Percentiles rank a stretch among this genome's conserved stretches.
Conservation (phyloP, 2,329 filamentous ascomycete species). For the Rhynchosporium graminicola region DNA sequence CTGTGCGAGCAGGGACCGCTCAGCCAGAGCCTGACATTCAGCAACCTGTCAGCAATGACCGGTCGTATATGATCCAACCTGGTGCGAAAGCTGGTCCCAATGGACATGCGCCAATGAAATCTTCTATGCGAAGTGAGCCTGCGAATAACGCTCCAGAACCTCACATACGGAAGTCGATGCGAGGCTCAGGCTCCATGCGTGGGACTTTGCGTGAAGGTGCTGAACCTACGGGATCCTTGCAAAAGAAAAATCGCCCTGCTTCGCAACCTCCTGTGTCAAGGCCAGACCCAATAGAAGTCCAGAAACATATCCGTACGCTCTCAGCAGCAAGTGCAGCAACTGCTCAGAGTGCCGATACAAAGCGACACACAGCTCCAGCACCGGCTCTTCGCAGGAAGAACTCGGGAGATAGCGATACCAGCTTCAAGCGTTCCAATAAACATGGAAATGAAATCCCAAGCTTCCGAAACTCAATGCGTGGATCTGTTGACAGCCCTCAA, state of each 20-base stretch:
- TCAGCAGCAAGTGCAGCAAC: slow-evolving; percentile 30
- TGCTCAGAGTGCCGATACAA: slow-evolving; percentile 23
- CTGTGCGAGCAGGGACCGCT: slow-evolving; percentile 13
- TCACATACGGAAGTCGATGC: slow-evolving; percentile 40
- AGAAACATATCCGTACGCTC: slow-evolving; percentile 30
- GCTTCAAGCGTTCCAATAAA: slow-evolving; percentile 67
- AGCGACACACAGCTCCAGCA: slow-evolving; percentile 20
- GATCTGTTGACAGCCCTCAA: slow-evolving; percentile 29
- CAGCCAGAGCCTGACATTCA: slow-evolving; percentile 35
- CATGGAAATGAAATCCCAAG: slow-evolving; percentile 52
- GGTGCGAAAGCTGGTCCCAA: slow-evolving; percentile 37
- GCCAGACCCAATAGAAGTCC: slow-evolving; percentile 28
- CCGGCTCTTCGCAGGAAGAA: slow-evolving; percentile 51
- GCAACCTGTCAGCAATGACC: slow-evolving; percentile 29
- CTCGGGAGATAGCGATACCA: slow-evolving; percentile 75
- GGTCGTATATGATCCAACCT: slow-evolving; percentile 46
- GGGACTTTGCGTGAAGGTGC: slow-evolving; percentile 20
- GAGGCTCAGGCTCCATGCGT: slow-evolving; percentile 34
- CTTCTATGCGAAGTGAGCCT: slow-evolving; percentile 48
- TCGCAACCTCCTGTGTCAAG: slow-evolving; percentile 28
- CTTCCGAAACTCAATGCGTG: slow-evolving; percentile 76
- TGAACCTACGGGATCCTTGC: slow-evolving; percentile 37
- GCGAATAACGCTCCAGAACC: slow-evolving; percentile 28
- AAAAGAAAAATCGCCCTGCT: slow-evolving; percentile 42
- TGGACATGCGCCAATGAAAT: slow-evolving; percentile 44